Conservation (phyloP, 768 basidiomycete species). For the Chiua virens region DNA sequence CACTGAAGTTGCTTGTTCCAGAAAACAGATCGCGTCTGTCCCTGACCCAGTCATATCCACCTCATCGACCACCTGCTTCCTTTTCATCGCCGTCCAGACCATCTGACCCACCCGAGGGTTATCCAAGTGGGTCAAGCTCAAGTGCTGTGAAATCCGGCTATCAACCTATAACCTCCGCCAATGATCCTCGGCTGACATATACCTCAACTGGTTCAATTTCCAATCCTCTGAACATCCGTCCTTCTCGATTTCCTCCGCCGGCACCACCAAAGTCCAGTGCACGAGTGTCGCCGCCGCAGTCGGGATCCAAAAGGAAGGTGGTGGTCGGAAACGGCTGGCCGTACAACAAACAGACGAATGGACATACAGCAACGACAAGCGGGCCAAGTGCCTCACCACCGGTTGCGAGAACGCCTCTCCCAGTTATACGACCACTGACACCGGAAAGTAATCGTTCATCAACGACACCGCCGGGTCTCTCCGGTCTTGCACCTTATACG, state of each 20-base stretch:
- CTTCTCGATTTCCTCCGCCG: constrained; percentile 35
- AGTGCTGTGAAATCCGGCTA: constrained; percentile 22
- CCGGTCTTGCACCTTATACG: constrained; percentile 31
- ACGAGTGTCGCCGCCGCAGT: constrained; percentile 13
- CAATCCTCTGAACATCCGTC: constrained; percentile 57
- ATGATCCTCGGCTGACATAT: constrained; percentile 34
- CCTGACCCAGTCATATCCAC: constrained; percentile 11
- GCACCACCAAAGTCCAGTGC: constrained; percentile 5
- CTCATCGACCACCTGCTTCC: constrained; percentile 6
- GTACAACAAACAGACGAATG: constrained; percentile 29
- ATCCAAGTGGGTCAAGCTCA: constrained; percentile 17
- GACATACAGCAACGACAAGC: constrained; percentile 13
- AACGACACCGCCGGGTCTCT: constrained; percentile 33
- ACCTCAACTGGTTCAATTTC: constrained; percentile 43
- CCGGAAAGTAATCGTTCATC: constrained; percentile 35
- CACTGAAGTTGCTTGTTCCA: constrained; percentile 9
- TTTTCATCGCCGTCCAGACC: constrained; percentile 19
- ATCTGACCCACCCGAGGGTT: constrained; percentile 9
- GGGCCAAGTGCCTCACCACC: constrained; percentile 18
- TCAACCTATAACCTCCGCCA: constrained; percentile 29
- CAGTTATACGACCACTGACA: constrained; percentile 20
- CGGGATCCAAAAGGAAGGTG: constrained; percentile 21
- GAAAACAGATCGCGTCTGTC: constrained; percentile 11
- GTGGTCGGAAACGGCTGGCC: constrained; percentile 54
- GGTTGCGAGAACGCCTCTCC: constrained; percentile 9